Conservation (phyloP, 2,329 filamentous ascomycete species). For the Pseudopithomyces maydicus region DNA sequence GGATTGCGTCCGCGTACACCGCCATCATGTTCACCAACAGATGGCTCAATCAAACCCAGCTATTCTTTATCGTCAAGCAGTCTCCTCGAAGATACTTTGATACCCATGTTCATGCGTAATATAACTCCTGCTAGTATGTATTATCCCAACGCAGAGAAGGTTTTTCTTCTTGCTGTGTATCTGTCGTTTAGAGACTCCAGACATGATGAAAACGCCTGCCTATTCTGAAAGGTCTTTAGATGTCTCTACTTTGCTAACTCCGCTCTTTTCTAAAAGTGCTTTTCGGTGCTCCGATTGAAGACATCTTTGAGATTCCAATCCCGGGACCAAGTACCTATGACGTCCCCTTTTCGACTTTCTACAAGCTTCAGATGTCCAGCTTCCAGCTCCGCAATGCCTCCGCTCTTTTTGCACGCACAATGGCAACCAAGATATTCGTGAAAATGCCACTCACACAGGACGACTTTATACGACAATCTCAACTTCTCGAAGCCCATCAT, state of each 20-base stretch:
- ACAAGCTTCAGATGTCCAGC: slow-evolving; percentile 21
- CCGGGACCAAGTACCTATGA: slow-evolving; percentile 8
- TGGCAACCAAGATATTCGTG: slow-evolving; percentile 2
- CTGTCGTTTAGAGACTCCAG: no score
- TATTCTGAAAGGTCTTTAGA: no score
- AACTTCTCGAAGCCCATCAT: slow-evolving; percentile 13
- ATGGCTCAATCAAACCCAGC: neutral
- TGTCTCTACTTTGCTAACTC: no score
- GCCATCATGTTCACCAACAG: neutral
- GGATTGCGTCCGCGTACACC: slow-evolving; percentile 1
- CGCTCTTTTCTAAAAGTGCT: no score
- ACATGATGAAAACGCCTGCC: no score
- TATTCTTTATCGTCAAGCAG: neutral
- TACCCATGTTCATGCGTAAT: slow-evolving; percentile 26
- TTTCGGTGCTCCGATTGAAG: slow-evolving; percentile 19
- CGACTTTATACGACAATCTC: slow-evolving; percentile 4
- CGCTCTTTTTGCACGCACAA: slow-evolving; percentile 14
- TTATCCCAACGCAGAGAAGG: no score
- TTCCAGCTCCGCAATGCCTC: slow-evolving; percentile 29
- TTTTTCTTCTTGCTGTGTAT: no score
- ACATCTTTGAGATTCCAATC: slow-evolving; percentile 11
- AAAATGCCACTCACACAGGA: neutral
- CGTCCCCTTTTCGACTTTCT: slow-evolving; percentile 15
- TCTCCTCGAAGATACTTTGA: slow-evolving; percentile 18
- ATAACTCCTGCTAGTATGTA: slow-evolving; percentile 15